These are phyloP conservation scores for Calonectria hawksworthii DNA, from an alignment of 2,329 filamentous ascomycete species.

Conservation along the genomic window DNA sequence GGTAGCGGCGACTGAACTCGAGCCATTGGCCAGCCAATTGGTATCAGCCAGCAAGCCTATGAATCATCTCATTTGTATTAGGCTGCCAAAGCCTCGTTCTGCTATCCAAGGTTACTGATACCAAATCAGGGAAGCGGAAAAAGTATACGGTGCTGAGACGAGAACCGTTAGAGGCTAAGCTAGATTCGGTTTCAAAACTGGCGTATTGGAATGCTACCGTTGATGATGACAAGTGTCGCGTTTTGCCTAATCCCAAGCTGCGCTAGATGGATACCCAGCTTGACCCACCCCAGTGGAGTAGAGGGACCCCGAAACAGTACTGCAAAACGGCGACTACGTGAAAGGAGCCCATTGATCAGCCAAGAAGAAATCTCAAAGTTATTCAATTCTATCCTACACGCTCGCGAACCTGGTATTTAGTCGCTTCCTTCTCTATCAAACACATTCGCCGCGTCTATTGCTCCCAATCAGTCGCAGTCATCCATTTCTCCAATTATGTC, in stretches of 20 bases:
- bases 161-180: neutral
- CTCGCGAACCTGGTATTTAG: neutral
- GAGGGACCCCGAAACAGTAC: too few species aligned
- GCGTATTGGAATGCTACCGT: neutral
- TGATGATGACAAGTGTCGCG: neutral
- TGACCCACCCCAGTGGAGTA: neutral
- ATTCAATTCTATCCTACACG: conserved; percentile 7
- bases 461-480: neutral
- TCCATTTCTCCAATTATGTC: conserved; percentile 48
- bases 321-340: neutral
- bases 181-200: neutral
- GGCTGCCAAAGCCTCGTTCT: neutral
- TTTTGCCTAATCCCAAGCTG: neutral
- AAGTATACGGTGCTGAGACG: neutral
- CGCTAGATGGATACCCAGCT: neutral
- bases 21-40: neutral
- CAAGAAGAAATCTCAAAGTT: neutral
- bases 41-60: neutral
- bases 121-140: neutral
- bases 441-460: neutral
- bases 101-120: neutral
- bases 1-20: neutral
- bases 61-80: rapidly evolving
- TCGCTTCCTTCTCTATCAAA: neutral
- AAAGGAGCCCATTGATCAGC: neutral